Evolutionary conservation across 2,329 filamentous ascomycete species (phyloP).

Genomic region (Chalaropsis ovoidea): DNA sequence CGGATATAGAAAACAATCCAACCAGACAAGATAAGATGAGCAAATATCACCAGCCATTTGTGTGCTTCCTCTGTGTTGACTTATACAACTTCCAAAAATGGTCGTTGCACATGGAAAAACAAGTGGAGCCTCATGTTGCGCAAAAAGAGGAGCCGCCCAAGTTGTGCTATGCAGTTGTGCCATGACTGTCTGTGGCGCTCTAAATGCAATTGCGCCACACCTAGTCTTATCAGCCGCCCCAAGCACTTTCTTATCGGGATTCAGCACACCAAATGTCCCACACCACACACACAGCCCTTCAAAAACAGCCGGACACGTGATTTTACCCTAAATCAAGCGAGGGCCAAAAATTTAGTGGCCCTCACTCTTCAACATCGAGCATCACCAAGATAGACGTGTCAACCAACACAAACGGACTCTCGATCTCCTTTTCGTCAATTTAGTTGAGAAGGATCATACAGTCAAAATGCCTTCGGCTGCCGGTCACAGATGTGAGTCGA

Average conservation of each 20-base stretch:
- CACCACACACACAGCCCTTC: conserved; percentile 23
- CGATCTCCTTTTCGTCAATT: conserved; percentile 35
- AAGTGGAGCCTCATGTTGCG: too few relatives aligned
- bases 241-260: conserved; percentile 12
- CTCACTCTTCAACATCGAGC: conserved; percentile 27
- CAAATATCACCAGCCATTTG: too few relatives aligned
- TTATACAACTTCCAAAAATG: too few relatives aligned
- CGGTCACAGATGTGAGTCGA: conserved; percentile 74
- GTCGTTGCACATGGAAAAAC: too few relatives aligned
- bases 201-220: background rate
- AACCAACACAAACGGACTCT: conserved; percentile 31
- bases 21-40: too few relatives aligned
- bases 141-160: background rate
- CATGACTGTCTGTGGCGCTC: background rate
- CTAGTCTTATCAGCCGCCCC: conserved; percentile 12
- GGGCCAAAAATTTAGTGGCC: conserved; percentile 28
- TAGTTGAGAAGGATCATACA: conserved; percentile 35
- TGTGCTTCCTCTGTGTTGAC: too few relatives aligned
- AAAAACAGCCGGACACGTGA: conserved; percentile 25
- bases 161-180: background rate
- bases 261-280: conserved; percentile 21
- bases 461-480: conserved; percentile 80
- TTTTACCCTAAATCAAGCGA: conserved; percentile 24
- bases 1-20: too few relatives aligned
- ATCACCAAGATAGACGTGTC: conserved; percentile 26